Conservation (phyloP, 306 rosid genomes). For the Hippophae rhamnoides region DNA sequence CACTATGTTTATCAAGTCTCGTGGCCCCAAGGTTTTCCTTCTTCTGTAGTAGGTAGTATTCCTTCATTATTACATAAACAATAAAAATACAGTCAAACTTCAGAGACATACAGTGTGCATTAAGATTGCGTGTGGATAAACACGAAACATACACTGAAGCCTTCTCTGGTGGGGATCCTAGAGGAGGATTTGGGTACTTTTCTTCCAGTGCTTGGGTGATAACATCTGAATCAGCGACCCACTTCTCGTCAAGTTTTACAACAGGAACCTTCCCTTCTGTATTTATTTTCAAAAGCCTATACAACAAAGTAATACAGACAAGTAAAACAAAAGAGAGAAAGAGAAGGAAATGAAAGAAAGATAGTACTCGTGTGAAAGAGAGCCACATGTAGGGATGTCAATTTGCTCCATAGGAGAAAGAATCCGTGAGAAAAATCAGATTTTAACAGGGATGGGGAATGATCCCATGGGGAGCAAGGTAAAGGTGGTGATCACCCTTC, state of each 20-base stretch:
- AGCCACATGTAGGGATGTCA: too few relatives aligned
- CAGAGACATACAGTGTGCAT: too few relatives aligned
- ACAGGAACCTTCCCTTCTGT: constrained; percentile 83
- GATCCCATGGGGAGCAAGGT: too few relatives aligned
- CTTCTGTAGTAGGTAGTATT: too few relatives aligned
- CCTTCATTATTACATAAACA: too few relatives aligned
- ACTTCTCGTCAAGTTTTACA: constrained; percentile 62
- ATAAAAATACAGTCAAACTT: too few relatives aligned
- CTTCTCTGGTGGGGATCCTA: constrained; percentile 70
- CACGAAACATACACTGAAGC: constrained; percentile 56
- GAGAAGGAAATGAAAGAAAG: not conserved
- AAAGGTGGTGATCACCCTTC: too few relatives aligned
- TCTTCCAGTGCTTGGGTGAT: constrained; percentile 70
- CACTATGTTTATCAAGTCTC: too few relatives aligned
- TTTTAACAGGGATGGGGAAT: too few relatives aligned
- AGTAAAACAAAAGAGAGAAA: not conserved
- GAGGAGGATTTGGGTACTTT: constrained; percentile 82
- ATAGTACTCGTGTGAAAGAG: not conserved
- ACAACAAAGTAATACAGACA: constrained; percentile 15
- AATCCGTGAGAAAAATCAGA: too few relatives aligned
- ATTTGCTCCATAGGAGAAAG: too few relatives aligned
- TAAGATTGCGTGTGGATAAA: not conserved
- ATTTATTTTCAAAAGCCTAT: constrained; percentile 69
- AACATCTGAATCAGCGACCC: constrained; percentile 87
- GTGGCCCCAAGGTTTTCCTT: too few relatives aligned